Conservation (phyloP, 192 early-diverging fungal genomes). For the Coemansia sp. region DNA sequence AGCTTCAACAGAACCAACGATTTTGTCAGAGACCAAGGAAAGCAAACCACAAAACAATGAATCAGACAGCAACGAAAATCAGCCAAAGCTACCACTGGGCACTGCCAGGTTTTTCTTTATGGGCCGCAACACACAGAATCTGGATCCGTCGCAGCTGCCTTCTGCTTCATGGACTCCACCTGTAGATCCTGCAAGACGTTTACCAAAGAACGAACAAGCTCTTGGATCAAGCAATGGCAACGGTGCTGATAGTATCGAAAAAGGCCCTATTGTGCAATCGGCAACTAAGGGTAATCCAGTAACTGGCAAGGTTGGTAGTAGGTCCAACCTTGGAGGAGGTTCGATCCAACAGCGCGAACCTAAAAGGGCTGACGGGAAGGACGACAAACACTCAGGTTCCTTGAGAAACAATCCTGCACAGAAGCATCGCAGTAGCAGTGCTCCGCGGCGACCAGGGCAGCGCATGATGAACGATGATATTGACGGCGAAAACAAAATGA, state of each 20-base stretch:
- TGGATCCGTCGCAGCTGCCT: constrained; percentile 7
- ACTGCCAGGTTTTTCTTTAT: constrained; percentile 20
- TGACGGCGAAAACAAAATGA: constrained; percentile 1
- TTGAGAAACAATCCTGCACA: background rate
- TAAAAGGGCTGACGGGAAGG: background rate
- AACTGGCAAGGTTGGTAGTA: background rate
- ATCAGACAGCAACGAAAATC: background rate
- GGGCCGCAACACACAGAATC: background rate
- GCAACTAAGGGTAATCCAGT: background rate
- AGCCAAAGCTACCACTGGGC: constrained; percentile 1
- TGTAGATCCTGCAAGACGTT: background rate
- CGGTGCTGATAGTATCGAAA: background rate
- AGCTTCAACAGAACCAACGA: background rate
- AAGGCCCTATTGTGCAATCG: background rate
- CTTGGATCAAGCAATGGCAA: background rate
- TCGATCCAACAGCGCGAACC: background rate
- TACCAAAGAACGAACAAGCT: background rate
- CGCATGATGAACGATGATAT: constrained; percentile 6
- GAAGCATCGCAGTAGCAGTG: constrained; percentile 11
- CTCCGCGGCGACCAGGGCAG: constrained; percentile 1
- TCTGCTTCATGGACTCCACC: constrained; percentile 9
- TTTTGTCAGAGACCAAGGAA: background rate
- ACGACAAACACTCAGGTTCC: background rate
- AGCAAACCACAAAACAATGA: background rate
- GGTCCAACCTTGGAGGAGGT: background rate